phyloP scores from a whole-genome alignment of 2,329 filamentous ascomycete genomes.

The Hypocreales sp. region DNA sequence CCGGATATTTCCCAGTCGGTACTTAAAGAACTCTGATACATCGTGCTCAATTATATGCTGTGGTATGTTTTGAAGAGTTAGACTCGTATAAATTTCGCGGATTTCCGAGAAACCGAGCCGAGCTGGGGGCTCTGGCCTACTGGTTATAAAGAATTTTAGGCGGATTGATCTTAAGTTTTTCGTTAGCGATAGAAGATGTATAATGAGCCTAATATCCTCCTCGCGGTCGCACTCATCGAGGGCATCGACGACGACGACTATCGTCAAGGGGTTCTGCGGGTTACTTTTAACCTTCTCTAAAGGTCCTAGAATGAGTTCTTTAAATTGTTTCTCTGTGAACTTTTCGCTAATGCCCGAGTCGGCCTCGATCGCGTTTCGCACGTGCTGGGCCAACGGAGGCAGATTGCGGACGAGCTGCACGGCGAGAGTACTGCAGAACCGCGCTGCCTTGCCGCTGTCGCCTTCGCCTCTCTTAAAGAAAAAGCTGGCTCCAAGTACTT shows the following conservation, averaged over 20 bases:
- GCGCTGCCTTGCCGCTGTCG: constrained; percentile 16
- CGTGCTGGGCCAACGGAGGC: constrained; percentile 7
- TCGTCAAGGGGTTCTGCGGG: no score
- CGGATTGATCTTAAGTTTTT: constrained; percentile 2
- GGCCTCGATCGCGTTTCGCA: constrained; percentile 1
- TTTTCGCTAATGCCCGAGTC: constrained; percentile 1
- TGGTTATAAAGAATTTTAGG: constrained; percentile 21
- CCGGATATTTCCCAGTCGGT: constrained; percentile 1
- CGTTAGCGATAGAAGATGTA: no score
- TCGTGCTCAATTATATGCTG: constrained; percentile 8
- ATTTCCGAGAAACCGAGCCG: constrained; percentile 13
- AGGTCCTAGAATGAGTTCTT: no score
- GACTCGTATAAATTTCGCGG: neutral
- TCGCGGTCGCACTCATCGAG: no score
- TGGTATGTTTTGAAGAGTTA: neutral
- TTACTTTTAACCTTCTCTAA: no score
- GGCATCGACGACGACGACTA: no score
- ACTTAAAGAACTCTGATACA: constrained; percentile 7
- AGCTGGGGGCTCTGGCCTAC: constrained; percentile 18
- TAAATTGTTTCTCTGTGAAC: constrained; percentile 4
- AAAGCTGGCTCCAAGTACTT: constrained; percentile 9
- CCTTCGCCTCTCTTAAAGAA: constrained; percentile 19
- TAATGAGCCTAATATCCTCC: no score
- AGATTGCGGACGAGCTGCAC: constrained; percentile 13
- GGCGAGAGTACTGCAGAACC: constrained; percentile 23